Conservation (phyloP, 768 basidiomycete genomes). For the Lactarius sp. region DNA sequence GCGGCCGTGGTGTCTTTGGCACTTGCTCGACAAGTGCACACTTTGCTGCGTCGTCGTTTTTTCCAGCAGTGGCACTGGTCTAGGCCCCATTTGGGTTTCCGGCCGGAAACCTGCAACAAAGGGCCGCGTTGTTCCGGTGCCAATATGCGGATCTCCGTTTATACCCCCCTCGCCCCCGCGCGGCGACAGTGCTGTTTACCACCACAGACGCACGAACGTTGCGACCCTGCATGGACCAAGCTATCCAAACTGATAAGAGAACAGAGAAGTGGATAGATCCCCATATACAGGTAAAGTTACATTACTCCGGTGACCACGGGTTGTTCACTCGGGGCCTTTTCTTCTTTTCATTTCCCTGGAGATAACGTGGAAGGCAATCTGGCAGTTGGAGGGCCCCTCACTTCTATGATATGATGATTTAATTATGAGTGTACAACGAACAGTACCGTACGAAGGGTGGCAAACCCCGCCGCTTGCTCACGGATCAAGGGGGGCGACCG, state of each 20-base stretch:
- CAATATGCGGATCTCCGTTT: too few species aligned
- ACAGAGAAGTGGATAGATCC: not conserved
- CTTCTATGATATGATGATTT: not conserved
- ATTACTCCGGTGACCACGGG: conserved; percentile 8
- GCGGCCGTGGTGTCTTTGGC: not conserved
- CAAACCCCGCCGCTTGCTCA: not conserved
- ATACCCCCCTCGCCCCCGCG: too few species aligned
- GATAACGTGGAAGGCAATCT: not conserved
- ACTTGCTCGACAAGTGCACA: conserved; percentile 22
- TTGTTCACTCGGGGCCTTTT: conserved; percentile 1
- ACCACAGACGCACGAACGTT: too few species aligned
- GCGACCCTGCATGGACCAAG: too few species aligned
- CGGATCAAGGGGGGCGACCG: not conserved
- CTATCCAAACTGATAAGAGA: not conserved
- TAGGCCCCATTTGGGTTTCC: not conserved
- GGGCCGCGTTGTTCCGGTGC: too few species aligned
- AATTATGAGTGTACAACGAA: not conserved
- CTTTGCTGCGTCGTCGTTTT: not conserved
- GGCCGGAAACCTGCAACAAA: not conserved
- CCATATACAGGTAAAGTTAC: not conserved
- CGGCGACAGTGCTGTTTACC: too few species aligned
- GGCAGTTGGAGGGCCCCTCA: not conserved
- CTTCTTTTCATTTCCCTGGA: not conserved
- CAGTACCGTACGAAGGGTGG: not conserved
- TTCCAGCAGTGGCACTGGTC: not conserved